A percentile compares a stretch with the other conserved stretches of the same genome.
These are phyloP conservation scores for Conringia planisiliqua DNA, from an alignment of 345 rosid genomes.

Conservation along the genomic window DNA sequence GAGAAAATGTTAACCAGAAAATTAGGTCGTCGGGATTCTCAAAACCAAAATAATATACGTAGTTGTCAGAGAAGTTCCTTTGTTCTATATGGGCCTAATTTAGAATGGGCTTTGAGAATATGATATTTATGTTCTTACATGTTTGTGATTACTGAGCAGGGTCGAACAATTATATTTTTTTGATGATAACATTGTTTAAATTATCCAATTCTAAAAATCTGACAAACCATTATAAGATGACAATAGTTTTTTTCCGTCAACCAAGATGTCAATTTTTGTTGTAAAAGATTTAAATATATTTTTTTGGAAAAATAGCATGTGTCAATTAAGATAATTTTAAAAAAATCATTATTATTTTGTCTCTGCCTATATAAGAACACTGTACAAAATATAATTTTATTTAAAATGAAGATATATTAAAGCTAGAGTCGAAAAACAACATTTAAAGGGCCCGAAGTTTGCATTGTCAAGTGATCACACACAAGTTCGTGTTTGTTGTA, in stretches of 20 bases:
- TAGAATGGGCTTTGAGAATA: constrained; percentile 9
- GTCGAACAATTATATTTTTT: neutral
- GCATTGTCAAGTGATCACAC: neutral
- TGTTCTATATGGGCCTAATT: neutral
- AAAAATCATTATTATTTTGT: neutral
- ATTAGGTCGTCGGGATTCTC: constrained; percentile 14
- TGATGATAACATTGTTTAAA: neutral
- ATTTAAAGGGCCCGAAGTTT: neutral
- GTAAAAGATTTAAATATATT: neutral
- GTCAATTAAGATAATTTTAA: neutral
- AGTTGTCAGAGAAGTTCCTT: neutral
- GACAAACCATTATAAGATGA: neutral
- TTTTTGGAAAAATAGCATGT: neutral
- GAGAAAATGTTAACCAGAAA: neutral
- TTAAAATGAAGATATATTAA: neutral
- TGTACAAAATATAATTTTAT: too few species aligned
- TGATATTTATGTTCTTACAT: neutral
- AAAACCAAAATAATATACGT: neutral
- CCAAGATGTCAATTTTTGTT: neutral
- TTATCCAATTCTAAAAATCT: neutral
- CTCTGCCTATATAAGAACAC: neutral
- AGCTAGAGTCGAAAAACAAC: neutral
- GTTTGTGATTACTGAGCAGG: neutral
- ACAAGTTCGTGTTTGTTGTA: neutral
- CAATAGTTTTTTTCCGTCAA: neutral